Evolutionary conservation across 2,329 filamentous ascomycete species (phyloP).

Genomic region (Phialemonium atrogriseum): DNA sequence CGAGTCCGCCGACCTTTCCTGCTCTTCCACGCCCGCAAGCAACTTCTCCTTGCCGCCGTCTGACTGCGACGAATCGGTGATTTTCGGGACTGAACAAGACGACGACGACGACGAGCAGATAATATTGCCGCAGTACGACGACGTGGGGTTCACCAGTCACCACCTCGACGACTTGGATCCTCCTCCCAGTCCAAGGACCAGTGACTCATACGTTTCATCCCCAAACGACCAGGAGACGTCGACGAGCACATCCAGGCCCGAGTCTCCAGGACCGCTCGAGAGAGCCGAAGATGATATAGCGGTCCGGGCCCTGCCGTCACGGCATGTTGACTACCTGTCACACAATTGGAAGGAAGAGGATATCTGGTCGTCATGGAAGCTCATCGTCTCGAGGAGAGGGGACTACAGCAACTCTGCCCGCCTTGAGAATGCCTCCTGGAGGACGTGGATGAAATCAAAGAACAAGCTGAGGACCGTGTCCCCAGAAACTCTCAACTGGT

Average conservation of each 20-base stretch:
- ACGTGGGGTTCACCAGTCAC: slow-evolving; percentile 36
- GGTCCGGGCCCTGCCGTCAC: slow-evolving; percentile 64
- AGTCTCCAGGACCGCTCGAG: slow-evolving; percentile 46
- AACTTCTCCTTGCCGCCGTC: slow-evolving; percentile 51
- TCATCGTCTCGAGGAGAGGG: slow-evolving; percentile 72
- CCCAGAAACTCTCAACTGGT: slow-evolving; percentile 92
- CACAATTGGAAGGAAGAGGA: slow-evolving; percentile 93
- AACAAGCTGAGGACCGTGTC: slow-evolving; percentile 80
- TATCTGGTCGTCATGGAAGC: slow-evolving; percentile 95
- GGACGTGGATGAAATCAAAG: slow-evolving; percentile 92
- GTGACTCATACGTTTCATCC: slow-evolving; percentile 43
- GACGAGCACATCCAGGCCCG: slow-evolving; percentile 43
- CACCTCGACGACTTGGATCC: slow-evolving; percentile 40
- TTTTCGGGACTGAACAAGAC: slow-evolving; percentile 31
- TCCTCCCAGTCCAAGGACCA: slow-evolving; percentile 40
- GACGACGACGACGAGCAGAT: slow-evolving; percentile 41
- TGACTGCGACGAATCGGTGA: slow-evolving; percentile 39
- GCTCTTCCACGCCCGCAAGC: slow-evolving; percentile 54
- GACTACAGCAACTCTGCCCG: slow-evolving; percentile 75
- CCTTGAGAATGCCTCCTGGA: slow-evolving; percentile 93
- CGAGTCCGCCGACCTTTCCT: slow-evolving; percentile 48
- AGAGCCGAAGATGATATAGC: slow-evolving; percentile 74
- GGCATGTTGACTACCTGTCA: slow-evolving; percentile 92
- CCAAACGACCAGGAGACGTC: slow-evolving; percentile 46
- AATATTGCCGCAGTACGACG: slow-evolving; percentile 35